phyloP scores from a whole-genome alignment of 306 rosid genomes.

The Alnus glutinosa region DNA sequence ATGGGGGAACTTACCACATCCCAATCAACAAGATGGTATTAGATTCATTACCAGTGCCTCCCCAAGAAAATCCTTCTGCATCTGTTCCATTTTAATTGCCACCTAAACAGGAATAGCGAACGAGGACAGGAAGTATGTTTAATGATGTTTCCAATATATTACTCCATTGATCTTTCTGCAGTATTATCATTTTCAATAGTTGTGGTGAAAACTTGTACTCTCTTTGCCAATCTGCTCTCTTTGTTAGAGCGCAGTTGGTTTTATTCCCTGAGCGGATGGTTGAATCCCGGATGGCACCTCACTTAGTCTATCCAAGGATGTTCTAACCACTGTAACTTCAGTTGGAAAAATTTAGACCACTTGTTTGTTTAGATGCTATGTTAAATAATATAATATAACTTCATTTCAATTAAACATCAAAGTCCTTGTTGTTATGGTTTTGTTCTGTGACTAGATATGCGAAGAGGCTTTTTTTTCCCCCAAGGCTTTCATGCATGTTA shows the following conservation, averaged over 20 bases:
- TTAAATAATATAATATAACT: neutral
- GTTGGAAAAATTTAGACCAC: neutral
- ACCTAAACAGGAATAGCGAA: neutral
- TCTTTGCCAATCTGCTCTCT: neutral
- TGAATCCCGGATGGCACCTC: neutral
- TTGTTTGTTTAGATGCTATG: neutral
- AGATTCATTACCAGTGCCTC: neutral
- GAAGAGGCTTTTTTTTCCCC: neutral
- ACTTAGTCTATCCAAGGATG: neutral
- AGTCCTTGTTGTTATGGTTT: neutral
- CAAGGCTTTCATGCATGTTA: neutral
- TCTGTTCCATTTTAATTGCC: neutral
- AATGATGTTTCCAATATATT: neutral
- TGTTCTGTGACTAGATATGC: neutral
- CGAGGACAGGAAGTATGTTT: neutral
- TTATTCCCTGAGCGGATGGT: neutral
- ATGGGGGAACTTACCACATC: neutral
- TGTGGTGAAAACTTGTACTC: neutral
- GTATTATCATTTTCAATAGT: neutral
- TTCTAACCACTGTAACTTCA: neutral
- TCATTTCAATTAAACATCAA: neutral
- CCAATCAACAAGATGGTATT: neutral
- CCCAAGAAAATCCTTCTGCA: neutral
- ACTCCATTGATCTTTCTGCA: neutral
- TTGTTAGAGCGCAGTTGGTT: neutral